phyloP scores from a whole-genome alignment of 2,329 filamentous ascomycete genomes.

The Ophidiomyces ophidiicola region DNA sequence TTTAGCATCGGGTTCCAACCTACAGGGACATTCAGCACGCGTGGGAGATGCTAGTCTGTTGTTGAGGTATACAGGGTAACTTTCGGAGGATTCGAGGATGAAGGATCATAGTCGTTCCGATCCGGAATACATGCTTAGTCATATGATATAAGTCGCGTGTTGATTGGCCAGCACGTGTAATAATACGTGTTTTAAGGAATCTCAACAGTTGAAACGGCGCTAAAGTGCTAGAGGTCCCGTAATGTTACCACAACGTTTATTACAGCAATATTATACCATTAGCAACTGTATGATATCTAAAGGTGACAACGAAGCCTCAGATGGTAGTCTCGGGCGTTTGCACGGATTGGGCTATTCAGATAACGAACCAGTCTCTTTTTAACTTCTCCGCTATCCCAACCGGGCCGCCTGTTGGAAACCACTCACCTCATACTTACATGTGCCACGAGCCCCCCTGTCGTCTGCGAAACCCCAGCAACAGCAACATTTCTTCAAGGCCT shows the following conservation, averaged over 20 bases:
- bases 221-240: background rate
- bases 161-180: background rate
- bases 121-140: background rate
- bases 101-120: background rate
- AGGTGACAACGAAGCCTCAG: background rate
- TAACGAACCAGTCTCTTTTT: background rate
- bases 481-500: slow-evolving; percentile 1
- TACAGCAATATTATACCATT: background rate
- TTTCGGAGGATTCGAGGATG: background rate
- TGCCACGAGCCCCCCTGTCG: background rate
- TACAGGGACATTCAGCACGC: too few relatives aligned
- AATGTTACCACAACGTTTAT: slow-evolving; percentile 2
- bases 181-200: background rate
- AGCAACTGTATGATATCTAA: slow-evolving; percentile 5
- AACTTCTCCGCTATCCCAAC: background rate
- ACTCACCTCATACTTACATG: background rate
- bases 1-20: too few relatives aligned
- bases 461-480: slow-evolving; percentile 8
- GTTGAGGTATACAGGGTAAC: too few relatives aligned
- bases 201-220: slow-evolving; percentile 5
- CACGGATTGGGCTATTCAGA: background rate
- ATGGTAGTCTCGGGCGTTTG: background rate
- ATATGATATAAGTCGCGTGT: background rate
- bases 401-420: background rate
- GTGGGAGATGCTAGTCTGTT: too few relatives aligned